Evolutionary conservation across 352 stramenopile genomes (phyloP), one percentile per base, ranked within the genome.

Genomic region (Phytophthora palmivora): DNA sequence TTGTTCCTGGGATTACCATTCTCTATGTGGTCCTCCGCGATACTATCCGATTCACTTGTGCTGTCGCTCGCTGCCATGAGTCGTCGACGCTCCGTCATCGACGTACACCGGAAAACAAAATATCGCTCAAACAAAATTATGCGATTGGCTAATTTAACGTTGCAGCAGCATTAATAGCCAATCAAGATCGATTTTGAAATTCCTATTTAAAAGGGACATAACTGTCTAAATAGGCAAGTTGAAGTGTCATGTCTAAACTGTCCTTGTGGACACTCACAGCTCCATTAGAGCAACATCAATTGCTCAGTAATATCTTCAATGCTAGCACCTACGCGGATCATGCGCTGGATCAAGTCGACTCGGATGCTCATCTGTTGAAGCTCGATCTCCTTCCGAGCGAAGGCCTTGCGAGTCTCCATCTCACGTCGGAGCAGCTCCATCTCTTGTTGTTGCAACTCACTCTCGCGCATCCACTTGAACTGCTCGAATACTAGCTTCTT

Each of bases 401-500:
- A 51, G 7, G 41, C 48, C 22, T 72, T 34, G 14, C 63, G 50
- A 10, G 42, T 51, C 41, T 72, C 18, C 57, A 72, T 67, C 34
- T 72, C 63, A 33, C 39, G 46, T 19, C 51, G 63, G 10, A 72
- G 38, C 26, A 67, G 9, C 6, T 61, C 24, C 22, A 67, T 9
- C 21, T 67, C 50, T 21, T 55, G 32, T 19, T 67, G 46, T 22
- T 67, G 58, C 16, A 67, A 38, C 16, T 72, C 44, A 15, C 43
- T 53, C 38, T 62, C 62, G n/a, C 24, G 10, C 1, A 43, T 34
- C 44, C 44, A 67, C 38, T 61, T 61, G 15, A 63, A 34, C 51
- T 67, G 56, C 47, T 66, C 54, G 18, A 65, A 70, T 2, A 46
- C 47, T 15, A 70, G 26, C 18, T 55, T 33, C 24, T 70, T 70